Evolutionary conservation across 1,284 basidiomycete species (phyloP).

Genomic region (Spongispora temasekensis): DNA sequence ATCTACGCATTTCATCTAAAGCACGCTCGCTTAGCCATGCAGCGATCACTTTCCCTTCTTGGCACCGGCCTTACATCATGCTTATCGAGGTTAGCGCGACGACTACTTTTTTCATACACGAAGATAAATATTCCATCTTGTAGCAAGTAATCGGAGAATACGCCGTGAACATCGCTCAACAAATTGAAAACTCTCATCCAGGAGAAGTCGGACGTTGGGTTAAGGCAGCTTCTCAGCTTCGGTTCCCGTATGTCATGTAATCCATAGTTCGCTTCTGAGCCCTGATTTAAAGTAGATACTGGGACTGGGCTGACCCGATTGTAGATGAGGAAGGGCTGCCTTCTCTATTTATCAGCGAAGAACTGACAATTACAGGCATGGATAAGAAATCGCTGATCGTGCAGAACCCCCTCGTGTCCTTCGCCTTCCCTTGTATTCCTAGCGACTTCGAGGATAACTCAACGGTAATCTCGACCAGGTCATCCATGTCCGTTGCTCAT

Average conservation of each 20-base stretch:
- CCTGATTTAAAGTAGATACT: slow-evolving; percentile 19
- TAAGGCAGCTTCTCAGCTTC: slow-evolving; percentile 18
- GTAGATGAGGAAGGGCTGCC: slow-evolving; percentile 25
- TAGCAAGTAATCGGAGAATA: slow-evolving; percentile 30
- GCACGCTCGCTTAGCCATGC: slow-evolving; percentile 14
- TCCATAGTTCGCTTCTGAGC: neutral
- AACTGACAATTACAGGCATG: slow-evolving; percentile 8
- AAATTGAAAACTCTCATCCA: slow-evolving; percentile 22
- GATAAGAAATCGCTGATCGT: slow-evolving; percentile 11
- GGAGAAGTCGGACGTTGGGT: slow-evolving; percentile 21
- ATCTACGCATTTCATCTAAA: neutral
- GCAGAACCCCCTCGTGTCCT: slow-evolving; percentile 21
- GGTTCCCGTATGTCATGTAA: slow-evolving; percentile 23
- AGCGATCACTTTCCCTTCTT: slow-evolving; percentile 23
- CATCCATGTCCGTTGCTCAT: no score
- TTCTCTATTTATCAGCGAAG: slow-evolving; percentile 14
- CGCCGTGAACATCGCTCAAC: slow-evolving; percentile 22
- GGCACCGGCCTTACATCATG: slow-evolving; percentile 33
- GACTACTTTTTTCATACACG: neutral
- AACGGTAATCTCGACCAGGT: slow-evolving; percentile 9
- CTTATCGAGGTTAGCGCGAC: slow-evolving; percentile 24
- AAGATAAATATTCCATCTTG: neutral
- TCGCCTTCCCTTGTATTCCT: slow-evolving; percentile 19
- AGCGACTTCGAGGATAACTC: slow-evolving; percentile 18
- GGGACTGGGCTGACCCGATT: slow-evolving; percentile 27